phyloP scores from a whole-genome alignment of 2,329 filamentous ascomycete species.

The Arthrobotrys pseudoclavata region DNA sequence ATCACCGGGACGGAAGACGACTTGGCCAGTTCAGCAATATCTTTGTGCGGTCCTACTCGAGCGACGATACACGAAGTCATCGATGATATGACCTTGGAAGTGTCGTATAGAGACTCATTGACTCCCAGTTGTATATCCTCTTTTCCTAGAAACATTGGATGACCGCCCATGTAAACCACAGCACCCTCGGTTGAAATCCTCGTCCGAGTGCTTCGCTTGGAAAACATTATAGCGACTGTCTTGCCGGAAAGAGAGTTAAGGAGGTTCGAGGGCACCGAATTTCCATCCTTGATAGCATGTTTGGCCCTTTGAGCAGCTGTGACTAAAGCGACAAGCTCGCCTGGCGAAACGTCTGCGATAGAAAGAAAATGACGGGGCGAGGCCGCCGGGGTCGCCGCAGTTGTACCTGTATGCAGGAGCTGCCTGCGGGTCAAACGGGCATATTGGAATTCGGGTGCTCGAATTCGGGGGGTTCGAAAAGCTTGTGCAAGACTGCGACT shows the following conservation, averaged over 20 bases:
- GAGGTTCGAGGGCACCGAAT: constrained; percentile 65
- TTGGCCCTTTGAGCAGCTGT: constrained; percentile 86
- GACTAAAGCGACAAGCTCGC: constrained; percentile 84
- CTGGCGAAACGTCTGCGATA: constrained; percentile 84
- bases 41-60: constrained; percentile 81
- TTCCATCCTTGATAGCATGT: constrained; percentile 78
- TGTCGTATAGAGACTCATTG: constrained; percentile 96
- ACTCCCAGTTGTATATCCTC: constrained; percentile 97
- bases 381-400: background rate
- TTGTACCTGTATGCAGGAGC: constrained; percentile 22
- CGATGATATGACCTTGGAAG: constrained; percentile 90
- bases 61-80: constrained; percentile 89
- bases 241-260: constrained; percentile 76
- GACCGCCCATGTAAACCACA: constrained; percentile 86
- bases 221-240: constrained; percentile 96
- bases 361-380: constrained; percentile 89
- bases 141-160: constrained; percentile 96
- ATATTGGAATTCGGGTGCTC: constrained; percentile 9
- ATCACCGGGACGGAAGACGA: constrained; percentile 84
- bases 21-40: constrained; percentile 78
- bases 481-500: constrained; percentile 20
- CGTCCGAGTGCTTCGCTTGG: constrained; percentile 92
- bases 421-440: background rate
- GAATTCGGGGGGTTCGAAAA: constrained; percentile 19
- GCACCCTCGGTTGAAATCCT: constrained; percentile 94